These are phyloP conservation scores for Amanita rimosa DNA, from an alignment of 768 basidiomycete genomes.

Conservation along the genomic window DNA sequence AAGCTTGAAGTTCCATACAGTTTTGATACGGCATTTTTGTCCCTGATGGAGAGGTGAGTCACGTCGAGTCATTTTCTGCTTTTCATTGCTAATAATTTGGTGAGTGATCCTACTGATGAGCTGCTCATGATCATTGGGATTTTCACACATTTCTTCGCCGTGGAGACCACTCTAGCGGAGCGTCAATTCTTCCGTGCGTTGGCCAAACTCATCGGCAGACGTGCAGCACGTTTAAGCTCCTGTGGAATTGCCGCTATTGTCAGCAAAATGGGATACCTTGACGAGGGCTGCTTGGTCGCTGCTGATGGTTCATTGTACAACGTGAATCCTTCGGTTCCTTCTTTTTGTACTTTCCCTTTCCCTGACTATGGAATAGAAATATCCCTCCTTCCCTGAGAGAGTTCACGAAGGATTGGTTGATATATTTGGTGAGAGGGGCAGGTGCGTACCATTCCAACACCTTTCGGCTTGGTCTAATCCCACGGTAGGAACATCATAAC, in stretches of 20 bases:
- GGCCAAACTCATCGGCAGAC: conserved; percentile 78
- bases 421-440: conserved; percentile 93
- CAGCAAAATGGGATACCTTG: conserved; percentile 87
- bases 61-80: neutral
- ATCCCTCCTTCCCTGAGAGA: conserved; percentile 88
- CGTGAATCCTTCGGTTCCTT: conserved; percentile 29
- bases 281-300: conserved; percentile 81
- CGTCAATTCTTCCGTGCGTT: conserved; percentile 95
- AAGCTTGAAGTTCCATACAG: conserved; percentile 90
- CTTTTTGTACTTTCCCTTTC: neutral
- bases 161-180: conserved; percentile 94
- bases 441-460: conserved; percentile 33
- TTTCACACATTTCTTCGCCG: conserved; percentile 92
- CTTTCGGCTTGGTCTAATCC: neutral
- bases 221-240: conserved; percentile 83
- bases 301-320: conserved; percentile 96
- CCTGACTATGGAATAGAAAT: conserved; percentile 59
- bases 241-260: conserved; percentile 98
- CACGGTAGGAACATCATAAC: conserved; percentile 53
- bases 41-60: conserved; percentile 84
- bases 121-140: conserved; percentile 95
- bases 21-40: conserved; percentile 95
- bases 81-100: neutral
- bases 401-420: conserved; percentile 90
- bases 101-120: conserved; percentile 90